Evolutionary conservation across 805 yeast species (phyloP).

Genomic region (Wickerhamomyces chaumierensis): DNA sequence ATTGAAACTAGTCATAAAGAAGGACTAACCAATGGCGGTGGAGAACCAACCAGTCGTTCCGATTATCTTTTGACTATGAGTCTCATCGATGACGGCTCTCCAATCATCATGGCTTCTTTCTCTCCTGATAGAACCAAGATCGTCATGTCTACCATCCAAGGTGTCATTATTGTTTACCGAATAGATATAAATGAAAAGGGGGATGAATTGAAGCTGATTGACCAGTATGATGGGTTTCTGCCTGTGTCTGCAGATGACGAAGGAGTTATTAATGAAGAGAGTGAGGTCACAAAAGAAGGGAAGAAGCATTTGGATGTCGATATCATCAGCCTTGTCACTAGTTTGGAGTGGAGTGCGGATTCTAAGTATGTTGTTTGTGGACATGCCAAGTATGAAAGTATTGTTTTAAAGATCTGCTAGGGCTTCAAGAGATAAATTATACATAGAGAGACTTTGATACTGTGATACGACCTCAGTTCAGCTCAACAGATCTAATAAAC

Average conservation of each 20-base stretch:
- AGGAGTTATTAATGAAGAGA: not conserved
- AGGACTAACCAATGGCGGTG: too few relatives aligned
- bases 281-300: constrained; percentile 2
- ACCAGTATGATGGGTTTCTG: constrained; percentile 17
- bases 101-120: constrained; percentile 42
- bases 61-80: constrained; percentile 2
- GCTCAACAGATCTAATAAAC: too few relatives aligned
- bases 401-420: constrained; percentile 1
- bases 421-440: too few relatives aligned
- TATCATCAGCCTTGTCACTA: constrained; percentile 19
- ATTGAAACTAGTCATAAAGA: too few relatives aligned
- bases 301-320: not conserved
- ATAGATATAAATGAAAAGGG: constrained; percentile 14
- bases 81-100: constrained; percentile 28
- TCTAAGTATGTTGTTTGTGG: constrained; percentile 20
- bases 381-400: constrained; percentile 21
- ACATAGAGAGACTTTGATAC: too few relatives aligned
- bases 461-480: too few relatives aligned
- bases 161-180: constrained; percentile 45
- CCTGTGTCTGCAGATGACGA: constrained; percentile 1
- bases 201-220: constrained; percentile 8
- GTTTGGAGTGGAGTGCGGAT: constrained; percentile 24
- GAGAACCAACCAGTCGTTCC: constrained; percentile 22
- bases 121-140: constrained; percentile 37
- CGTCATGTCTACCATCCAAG: constrained; percentile 60